phyloP scores from a whole-genome alignment of 1,284 basidiomycete species.

The Vanrija pseudolonga region DNA sequence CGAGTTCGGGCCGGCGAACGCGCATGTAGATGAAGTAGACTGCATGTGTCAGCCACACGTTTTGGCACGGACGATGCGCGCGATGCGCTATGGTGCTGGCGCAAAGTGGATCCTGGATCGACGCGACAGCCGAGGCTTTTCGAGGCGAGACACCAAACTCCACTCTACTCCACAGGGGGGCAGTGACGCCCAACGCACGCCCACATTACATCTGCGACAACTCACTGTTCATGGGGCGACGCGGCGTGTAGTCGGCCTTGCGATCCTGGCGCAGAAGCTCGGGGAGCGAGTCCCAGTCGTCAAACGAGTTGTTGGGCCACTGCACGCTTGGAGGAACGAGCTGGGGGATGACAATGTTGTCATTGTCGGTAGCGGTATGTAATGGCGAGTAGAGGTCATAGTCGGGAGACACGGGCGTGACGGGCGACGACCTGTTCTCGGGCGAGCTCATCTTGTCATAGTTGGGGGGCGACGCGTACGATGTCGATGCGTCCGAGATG shows the following conservation, averaged over 20 bases:
- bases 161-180: background rate
- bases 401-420: background rate
- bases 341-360: conserved; percentile 11
- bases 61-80: too few species aligned
- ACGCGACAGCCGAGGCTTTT: background rate
- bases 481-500: too few species aligned
- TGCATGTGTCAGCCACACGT: background rate
- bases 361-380: conserved; percentile 1
- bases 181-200: too few species aligned
- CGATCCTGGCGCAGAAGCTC: conserved; percentile 19
- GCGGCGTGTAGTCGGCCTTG: conserved; percentile 14
- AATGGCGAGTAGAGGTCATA: conserved; percentile 13
- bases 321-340: conserved; percentile 6
- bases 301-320: conserved; percentile 4
- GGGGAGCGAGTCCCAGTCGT: conserved; percentile 19
- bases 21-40: conserved; percentile 24
- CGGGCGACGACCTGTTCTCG: background rate
- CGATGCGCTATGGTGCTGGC: too few species aligned
- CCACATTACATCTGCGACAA: too few species aligned
- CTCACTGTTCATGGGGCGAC: conserved; percentile 20
- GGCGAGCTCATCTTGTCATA: too few species aligned
- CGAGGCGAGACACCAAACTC: background rate
- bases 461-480: too few species aligned
- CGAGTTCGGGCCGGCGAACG: conserved; percentile 15
- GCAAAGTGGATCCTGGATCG: too few species aligned